Conservation (phyloP, 371 early-diverging fungal species). For the Nosema bombycis region DNA sequence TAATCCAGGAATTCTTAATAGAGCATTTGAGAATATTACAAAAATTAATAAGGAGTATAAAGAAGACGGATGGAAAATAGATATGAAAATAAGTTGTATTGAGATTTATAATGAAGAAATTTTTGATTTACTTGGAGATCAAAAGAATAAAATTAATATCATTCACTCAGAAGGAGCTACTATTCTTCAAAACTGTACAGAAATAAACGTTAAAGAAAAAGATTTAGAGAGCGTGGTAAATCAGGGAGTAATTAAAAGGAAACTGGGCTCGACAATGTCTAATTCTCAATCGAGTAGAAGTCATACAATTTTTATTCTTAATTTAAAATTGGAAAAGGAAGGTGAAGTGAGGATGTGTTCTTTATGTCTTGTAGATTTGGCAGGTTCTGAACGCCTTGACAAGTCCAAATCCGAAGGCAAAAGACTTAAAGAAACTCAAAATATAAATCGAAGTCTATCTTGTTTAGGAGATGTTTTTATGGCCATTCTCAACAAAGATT, state of each 20-base stretch:
- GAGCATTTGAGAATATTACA: constrained; percentile 81
- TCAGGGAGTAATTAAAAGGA: constrained; percentile 74
- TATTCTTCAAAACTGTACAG: constrained; percentile 6
- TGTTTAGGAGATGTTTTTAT: constrained; percentile 84
- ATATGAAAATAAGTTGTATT: constrained; percentile 74
- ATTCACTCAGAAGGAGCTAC: constrained; percentile 72
- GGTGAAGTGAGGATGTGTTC: constrained; percentile 68
- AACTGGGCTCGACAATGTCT: constrained; percentile 79
- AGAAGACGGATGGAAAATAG: constrained; percentile 77
- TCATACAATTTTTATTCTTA: constrained; percentile 72
- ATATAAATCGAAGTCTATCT: constrained; percentile 87
- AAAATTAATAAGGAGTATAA: constrained; percentile 73
- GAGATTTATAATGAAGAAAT: constrained; percentile 92
- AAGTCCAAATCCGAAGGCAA: constrained; percentile 79
- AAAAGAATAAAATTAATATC: constrained; percentile 71
- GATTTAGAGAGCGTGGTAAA: constrained; percentile 70
- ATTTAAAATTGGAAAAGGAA: constrained; percentile 70
- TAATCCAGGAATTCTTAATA: constrained; percentile 66
- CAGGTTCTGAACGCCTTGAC: constrained; percentile 91
- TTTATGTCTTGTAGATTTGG: constrained; percentile 89
- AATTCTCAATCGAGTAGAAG: constrained; percentile 86
- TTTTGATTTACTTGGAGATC: constrained; percentile 73
- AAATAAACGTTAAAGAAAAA: constrained; percentile 62
- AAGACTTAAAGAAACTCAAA: constrained; percentile 81
- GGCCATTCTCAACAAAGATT: constrained; percentile 70